These are phyloP conservation scores for Aegle marmelos DNA, from an alignment of 345 rosid species.

Conservation along the genomic window DNA sequence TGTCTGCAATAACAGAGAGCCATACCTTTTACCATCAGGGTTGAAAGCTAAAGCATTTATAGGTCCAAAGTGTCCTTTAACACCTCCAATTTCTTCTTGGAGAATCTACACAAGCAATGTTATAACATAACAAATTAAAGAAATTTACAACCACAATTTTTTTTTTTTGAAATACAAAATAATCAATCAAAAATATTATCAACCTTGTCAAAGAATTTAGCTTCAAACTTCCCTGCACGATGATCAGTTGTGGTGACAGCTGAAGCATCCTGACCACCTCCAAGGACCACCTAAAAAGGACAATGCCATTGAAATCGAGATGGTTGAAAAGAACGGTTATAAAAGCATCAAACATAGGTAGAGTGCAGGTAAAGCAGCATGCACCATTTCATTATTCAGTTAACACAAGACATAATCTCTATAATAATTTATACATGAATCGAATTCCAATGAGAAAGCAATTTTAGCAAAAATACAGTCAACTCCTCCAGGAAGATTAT, in stretches of 20 bases:
- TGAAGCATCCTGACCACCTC: conserved; percentile 99
- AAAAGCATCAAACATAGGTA: background rate
- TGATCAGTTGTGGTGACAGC: conserved; percentile 96
- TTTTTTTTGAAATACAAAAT: background rate
- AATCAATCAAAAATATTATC: background rate
- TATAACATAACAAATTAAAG: background rate
- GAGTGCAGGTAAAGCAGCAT: background rate
- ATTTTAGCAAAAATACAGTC: background rate
- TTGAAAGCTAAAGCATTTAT: conserved; percentile 93
- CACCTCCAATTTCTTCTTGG: conserved; percentile 93
- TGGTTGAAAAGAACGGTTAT: background rate
- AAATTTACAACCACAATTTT: background rate
- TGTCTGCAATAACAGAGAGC: background rate
- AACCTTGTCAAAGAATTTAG: conserved; percentile 89
- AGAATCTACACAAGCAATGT: conserved; percentile 44
- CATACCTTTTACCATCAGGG: conserved; percentile 92
- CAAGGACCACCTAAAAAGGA: conserved; percentile 77
- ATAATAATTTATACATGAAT: background rate
- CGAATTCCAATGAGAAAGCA: background rate
- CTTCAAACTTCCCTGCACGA: conserved; percentile 97
- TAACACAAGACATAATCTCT: background rate
- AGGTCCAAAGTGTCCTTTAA: conserved; percentile 98
- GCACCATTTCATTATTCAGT: background rate
- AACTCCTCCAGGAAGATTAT: background rate
- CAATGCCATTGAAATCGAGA: background rate